These are phyloP conservation scores for Pythium rhizo-oryzae DNA, from an alignment of 352 stramenopile genomes.

Conservation along the genomic window DNA sequence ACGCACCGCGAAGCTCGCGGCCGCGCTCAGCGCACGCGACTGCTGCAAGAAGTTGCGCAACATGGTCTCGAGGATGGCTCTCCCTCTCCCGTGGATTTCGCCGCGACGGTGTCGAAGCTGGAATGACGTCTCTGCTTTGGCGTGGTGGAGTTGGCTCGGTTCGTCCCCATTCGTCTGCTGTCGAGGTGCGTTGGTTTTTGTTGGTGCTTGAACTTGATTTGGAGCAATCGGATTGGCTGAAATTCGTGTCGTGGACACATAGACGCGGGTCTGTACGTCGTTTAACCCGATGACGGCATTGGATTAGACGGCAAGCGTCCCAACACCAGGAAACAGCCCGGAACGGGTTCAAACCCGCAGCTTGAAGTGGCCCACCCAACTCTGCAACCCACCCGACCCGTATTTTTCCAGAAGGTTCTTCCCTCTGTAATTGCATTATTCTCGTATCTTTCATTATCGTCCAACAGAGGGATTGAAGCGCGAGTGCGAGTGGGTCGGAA, in stretches of 20 bases:
- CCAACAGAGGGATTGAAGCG: constrained; percentile 30
- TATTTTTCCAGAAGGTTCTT: constrained; percentile 22
- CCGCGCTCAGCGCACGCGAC: constrained; percentile 7
- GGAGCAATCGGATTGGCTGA: constrained; percentile 13
- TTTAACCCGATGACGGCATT: constrained; percentile 12
- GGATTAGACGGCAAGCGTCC: constrained; percentile 25
- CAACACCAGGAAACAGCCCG: neutral
- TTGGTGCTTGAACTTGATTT: constrained; percentile 30
- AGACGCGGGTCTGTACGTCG: constrained; percentile 12
- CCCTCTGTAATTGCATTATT: constrained; percentile 15
- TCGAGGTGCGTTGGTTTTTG: neutral
- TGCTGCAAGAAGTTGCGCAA: constrained; percentile 27
- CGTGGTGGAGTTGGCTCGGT: neutral
- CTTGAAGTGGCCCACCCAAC: neutral
- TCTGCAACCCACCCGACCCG: constrained; percentile 5
- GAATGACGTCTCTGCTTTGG: constrained; percentile 11
- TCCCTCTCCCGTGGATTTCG: neutral
- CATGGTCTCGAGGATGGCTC: constrained; percentile 12
- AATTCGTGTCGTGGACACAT: constrained; percentile 14
- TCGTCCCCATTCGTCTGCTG: constrained; percentile 19
- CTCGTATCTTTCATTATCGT: constrained; percentile 20
- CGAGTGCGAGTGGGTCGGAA: neutral
- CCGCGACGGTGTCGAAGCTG: constrained; percentile 1
- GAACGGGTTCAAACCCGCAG: neutral
- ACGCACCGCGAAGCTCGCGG: constrained; percentile 16